Base-by-base conservation (phyloP, 305 asterid genomes). In the Fraxinus paxiana region DNA sequence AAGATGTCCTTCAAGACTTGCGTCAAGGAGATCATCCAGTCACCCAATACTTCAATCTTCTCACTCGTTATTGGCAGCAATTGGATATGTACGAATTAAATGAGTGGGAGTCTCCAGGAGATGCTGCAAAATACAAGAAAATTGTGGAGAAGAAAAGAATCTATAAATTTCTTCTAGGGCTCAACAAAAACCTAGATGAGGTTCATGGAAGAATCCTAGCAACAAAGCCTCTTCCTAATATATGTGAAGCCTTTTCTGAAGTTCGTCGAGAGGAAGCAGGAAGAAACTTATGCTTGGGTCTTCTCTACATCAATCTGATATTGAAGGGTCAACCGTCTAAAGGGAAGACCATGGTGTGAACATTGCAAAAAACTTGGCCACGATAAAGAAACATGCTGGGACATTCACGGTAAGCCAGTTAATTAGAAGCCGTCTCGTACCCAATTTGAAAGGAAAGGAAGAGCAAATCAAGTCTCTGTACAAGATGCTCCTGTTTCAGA, bases 131-230 rank as follows among this genome's bases (percentile, higher is more conserved):
- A 2, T 73, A 37, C 26, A 20, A 26, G 28, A 54, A 20, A 12
- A 73, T 80, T 31, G 56, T 73, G 9, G 75, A 80, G 3, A 51
- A 73, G 17, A 73, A 80, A 18, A 22, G 41, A 22, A 56, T 37
- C 0, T 59, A 51, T 33, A 74, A 18, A 35, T 80, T 73, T 18
- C 30, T 80, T 1, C 51, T 67, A 2, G 77, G 82, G 1, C 54
- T 70, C 20, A 69, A 79, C 33, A 41, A 79, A 30, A 48, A 70
- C 0, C 20, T 38, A 0, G 77, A 79, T 30, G 35, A 30, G 15
- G 30, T 54, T 1, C 7, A 65, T 0, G 63, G 46, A 30, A 33
- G 75, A 34, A 6, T 73, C 3, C 30, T 73, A 30, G 30, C 22
- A 59, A 5, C 31, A 17, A 35, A 80, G n/a, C 65, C 65, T 17